Percentiles rank a stretch among this genome's conserved stretches.
phyloP scores from a whole-genome alignment of 768 basidiomycete species.

The Psilocybe subaeruginosa region DNA sequence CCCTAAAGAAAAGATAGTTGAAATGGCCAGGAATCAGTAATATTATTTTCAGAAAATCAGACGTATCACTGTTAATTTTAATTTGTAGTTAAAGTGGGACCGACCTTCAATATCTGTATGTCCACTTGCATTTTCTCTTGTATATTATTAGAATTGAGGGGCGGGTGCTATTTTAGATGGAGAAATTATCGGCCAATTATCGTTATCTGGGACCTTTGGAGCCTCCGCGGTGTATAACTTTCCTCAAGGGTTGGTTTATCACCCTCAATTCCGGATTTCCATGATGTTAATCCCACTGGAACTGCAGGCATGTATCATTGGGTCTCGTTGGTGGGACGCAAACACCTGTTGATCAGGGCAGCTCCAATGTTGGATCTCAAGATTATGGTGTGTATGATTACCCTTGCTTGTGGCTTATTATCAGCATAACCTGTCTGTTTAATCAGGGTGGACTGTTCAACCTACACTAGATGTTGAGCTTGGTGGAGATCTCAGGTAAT shows the following conservation, averaged over 20 bases:
- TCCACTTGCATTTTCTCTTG: not conserved
- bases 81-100: not conserved
- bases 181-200: not conserved
- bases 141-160: not conserved
- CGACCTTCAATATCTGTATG: not conserved
- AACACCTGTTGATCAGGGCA: not conserved
- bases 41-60: not conserved
- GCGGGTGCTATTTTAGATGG: not conserved
- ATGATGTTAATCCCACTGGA: not conserved
- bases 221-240: not conserved
- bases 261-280: no score
- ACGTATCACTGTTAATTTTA: not conserved
- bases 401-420: not conserved
- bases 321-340: not conserved
- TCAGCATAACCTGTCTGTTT: not conserved
- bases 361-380: not conserved
- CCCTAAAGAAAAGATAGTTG: not conserved
- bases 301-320: not conserved
- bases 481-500: not conserved
- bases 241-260: not conserved
- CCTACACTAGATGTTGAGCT: not conserved
- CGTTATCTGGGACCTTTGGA: not conserved
- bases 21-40: not conserved
- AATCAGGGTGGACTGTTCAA: not conserved
- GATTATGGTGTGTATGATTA: not conserved